These are phyloP conservation scores for Claviceps fusiformis DNA, from an alignment of 2,329 filamentous ascomycete genomes.

Conservation along the genomic window DNA sequence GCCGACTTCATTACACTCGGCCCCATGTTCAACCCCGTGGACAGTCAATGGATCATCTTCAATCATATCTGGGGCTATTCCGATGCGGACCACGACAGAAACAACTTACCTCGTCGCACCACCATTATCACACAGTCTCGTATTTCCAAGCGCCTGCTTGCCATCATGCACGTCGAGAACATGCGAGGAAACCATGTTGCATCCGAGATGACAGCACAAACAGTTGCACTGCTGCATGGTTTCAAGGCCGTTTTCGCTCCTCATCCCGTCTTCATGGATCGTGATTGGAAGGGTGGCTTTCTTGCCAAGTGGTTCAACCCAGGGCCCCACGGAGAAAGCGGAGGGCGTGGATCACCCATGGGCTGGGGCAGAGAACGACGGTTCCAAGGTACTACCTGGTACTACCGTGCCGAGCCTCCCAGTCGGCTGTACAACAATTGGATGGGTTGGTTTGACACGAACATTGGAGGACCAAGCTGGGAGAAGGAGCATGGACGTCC, in stretches of 20 bases:
- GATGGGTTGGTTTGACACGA: conserved; percentile 45
- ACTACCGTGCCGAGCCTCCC: conserved; percentile 43
- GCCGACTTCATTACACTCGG: conserved; percentile 62
- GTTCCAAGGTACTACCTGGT: conserved; percentile 47
- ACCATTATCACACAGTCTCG: conserved; percentile 70
- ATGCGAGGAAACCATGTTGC: conserved; percentile 61
- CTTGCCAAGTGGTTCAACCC: conserved; percentile 48
- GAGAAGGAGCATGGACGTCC: conserved; percentile 41
- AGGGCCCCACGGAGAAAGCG: conserved; percentile 39
- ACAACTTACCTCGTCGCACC: conserved; percentile 53
- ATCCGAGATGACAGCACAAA: conserved; percentile 68
- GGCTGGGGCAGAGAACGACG: conserved; percentile 45
- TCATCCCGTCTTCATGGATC: conserved; percentile 68
- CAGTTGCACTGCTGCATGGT: conserved; percentile 61
- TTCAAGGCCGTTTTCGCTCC: conserved; percentile 67
- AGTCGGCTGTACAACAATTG: conserved; percentile 49
- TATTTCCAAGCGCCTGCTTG: conserved; percentile 55
- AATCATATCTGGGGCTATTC: conserved; percentile 56
- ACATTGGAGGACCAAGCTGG: conserved; percentile 40
- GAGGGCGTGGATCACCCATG: conserved; percentile 42
- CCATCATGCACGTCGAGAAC: conserved; percentile 68
- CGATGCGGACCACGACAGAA: conserved; percentile 32
- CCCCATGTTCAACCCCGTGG: conserved; percentile 64
- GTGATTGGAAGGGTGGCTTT: conserved; percentile 48
- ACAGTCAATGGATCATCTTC: conserved; percentile 60